phyloP scores from a whole-genome alignment of 345 rosid genomes.

The Brassica juncea region DNA sequence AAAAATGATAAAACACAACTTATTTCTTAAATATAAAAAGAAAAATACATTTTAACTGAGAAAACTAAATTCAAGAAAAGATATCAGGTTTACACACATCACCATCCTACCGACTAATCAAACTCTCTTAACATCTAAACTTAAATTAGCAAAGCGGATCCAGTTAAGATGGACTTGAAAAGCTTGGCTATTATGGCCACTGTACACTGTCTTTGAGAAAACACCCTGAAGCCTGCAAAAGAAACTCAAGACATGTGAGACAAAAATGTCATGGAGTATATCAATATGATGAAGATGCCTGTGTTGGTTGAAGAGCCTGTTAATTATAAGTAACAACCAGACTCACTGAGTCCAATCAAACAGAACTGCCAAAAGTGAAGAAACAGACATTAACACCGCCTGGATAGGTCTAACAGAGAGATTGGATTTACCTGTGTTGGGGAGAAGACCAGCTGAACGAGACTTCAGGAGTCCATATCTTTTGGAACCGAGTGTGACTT shows the following conservation, averaged over 20 bases:
- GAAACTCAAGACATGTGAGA: background rate
- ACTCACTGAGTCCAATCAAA: background rate
- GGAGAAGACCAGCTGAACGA: background rate
- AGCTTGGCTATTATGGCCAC: constrained; percentile 18
- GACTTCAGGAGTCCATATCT: constrained; percentile 16
- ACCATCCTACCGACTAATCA: constrained; percentile 3
- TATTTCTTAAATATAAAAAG: background rate
- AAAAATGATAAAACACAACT: background rate
- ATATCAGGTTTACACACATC: constrained; percentile 13
- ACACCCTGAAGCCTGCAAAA: constrained; percentile 23
- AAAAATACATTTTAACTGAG: background rate
- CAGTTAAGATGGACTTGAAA: constrained; percentile 25
- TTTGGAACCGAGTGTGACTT: constrained; percentile 12
- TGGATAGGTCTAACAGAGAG: background rate
- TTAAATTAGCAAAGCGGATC: constrained; percentile 23
- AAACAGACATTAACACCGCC: background rate
- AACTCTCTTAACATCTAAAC: constrained; percentile 22
- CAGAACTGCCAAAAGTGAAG: background rate
- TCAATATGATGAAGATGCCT: background rate
- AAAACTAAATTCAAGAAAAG: constrained; percentile 1
- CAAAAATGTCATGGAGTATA: background rate
- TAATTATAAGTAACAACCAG: background rate
- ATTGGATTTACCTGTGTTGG: constrained; percentile 9
- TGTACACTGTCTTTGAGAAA: constrained; percentile 28
- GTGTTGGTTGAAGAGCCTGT: constrained; percentile 1